Evolutionary conservation across 164 flowering plant genomes (phyloP), one percentile per base, ranked within the genome.

Genomic region (Protea cynaroides): DNA sequence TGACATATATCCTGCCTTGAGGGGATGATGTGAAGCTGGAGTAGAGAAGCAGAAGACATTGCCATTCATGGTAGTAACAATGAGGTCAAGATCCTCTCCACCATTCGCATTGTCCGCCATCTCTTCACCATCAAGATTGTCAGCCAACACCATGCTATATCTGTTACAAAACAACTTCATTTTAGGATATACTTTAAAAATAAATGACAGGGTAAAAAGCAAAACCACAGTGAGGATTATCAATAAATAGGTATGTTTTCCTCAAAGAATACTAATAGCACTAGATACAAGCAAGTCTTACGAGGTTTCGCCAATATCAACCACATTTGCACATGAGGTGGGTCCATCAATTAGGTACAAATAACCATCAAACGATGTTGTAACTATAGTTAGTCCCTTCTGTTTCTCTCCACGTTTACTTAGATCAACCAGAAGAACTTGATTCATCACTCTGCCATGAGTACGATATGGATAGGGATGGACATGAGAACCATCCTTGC

Each of bases 271-370:
- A 40, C 4, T 34, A 34, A 52, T n/a, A 59, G 14, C 29, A 61
- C 34, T 19, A 57, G 57, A 44, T 21, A 10, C 37, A 22, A 56
- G 14, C 54, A 55, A 24, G 21, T 63, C 99, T 80, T 83, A 95
- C 99, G 98, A 92, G 64, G 96, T 95, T 78, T 95, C 99, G 36
- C 99, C 99, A 79, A 95, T 88, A 75, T 95, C 99, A 72, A 95
- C 92, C 70, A 95, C 99, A 81, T 92, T 97, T 67, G 98, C 90
- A 79, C 99, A 95, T 62, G 96, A 81, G 19, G 97, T 88, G 0
- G 86, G 88, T 61, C 99, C 99, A 76, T 95, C 97, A 58, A 95
- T 88, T 25, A 95, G 89, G 71, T 95, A 95, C 67, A 95, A 70
- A 70, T 95, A 95, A 25, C 99, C 99, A 80, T 95, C 99, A 80